Conservation (phyloP, 225 moss, liverwort and hornwort genomes). For the Rhytidiadelphus loreus region DNA sequence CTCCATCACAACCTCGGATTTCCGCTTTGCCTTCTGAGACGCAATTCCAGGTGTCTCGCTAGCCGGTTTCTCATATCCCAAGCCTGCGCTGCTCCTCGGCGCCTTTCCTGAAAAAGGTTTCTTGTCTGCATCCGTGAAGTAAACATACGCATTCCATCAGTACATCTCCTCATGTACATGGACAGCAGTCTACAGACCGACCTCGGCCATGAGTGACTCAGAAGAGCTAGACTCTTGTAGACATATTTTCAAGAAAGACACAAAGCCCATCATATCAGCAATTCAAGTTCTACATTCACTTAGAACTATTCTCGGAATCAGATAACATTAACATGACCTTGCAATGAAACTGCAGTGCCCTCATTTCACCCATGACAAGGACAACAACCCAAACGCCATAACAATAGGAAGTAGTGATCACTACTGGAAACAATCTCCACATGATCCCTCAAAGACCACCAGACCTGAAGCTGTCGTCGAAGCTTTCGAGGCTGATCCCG, state of each 20-base stretch:
- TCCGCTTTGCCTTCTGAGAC: constrained; percentile 19
- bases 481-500: background rate
- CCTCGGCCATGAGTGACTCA: background rate
- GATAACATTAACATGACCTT: background rate
- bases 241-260: background rate
- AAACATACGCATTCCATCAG: background rate
- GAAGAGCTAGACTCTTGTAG: background rate
- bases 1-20: constrained; percentile 1
- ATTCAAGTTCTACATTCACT: background rate
- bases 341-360: background rate
- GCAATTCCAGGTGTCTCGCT: background rate
- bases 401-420: background rate
- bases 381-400: background rate
- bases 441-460: background rate
- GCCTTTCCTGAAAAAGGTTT: background rate
- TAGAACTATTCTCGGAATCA: background rate
- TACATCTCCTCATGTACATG: background rate
- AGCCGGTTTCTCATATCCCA: background rate
- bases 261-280: background rate
- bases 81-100: constrained; percentile 12
- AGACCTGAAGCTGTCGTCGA: constrained; percentile 8
- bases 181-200: background rate
- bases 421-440: background rate
- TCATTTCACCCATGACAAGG: background rate
- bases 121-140: background rate